Base-by-base conservation (phyloP, 345 rosid genomes). In the Melaleuca quinquenervia region DNA sequence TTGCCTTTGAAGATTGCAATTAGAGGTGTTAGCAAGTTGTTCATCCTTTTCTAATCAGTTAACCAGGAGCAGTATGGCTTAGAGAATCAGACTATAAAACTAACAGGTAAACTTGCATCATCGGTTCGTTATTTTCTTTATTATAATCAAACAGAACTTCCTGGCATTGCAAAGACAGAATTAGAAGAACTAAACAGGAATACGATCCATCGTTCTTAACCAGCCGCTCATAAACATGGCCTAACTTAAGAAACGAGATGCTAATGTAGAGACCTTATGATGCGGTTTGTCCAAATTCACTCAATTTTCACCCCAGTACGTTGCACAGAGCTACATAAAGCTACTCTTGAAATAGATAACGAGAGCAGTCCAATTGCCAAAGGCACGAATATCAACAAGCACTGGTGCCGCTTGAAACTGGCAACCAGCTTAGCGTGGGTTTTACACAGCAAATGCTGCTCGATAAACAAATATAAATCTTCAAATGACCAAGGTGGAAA, bases 1-100 rank as follows among this genome's bases (percentile, higher is more conserved):
- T 94, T 36, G 98, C 99, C 98, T 96, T 82, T 26, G 86, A 78
- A 86, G 55, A 88, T 55, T 52, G 86, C 15, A 64, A 85, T 70
- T 32, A 36, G 80, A 70, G 48, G 80, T 41, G 48, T 70, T 70
- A 70, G 48, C 48, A 36, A 70, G 80, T 53, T 3, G 26, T 20
- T 70, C 48, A 70, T 70, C 26, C 36, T 36, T 70, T 70, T 70
- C 80, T 7, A 7, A 36, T 70, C 78, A 70, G 32, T 32, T 36
- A 32, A 70, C 78, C 48, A 36, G 78, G 32, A 70, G 44, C 48
- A 64, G 78, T 64, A 64, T 36, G 78, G 78, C 78, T 36, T 70
- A 70, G 32, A 70, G 78, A 70, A 70, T 36, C 21, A 70, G 78
- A 36, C 48, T 70, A 70, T 2, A 6, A 18, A 8, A 36, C 48